A percentile compares a stretch with the other conserved stretches of the same genome.
Conservation (phyloP, 164 flowering plant species). For the Saururus chinensis region DNA sequence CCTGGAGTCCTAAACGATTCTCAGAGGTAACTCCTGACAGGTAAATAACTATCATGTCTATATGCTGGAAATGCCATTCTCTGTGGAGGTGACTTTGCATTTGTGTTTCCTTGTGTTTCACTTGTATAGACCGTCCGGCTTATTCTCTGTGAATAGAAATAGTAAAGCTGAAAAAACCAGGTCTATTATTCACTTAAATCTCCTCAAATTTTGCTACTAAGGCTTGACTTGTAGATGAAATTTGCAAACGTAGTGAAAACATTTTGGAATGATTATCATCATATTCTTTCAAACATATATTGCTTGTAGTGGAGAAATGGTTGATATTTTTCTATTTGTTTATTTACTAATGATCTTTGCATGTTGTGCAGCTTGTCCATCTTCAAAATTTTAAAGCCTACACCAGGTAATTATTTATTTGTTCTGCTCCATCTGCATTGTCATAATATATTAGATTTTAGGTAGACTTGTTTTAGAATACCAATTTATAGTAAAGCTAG, state of each 20-base stretch:
- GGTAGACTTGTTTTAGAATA: background rate
- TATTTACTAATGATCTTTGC: constrained; percentile 2
- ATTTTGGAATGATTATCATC: too few relatives aligned
- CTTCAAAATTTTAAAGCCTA: constrained; percentile 62
- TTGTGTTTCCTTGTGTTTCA: too few relatives aligned
- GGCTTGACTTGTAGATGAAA: too few relatives aligned
- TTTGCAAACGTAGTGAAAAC: too few relatives aligned
- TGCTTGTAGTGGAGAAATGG: too few relatives aligned
- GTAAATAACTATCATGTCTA: constrained; percentile 13
- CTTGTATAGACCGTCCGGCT: too few relatives aligned
- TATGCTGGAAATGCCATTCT: background rate
- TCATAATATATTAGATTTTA: background rate
- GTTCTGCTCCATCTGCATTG: too few relatives aligned
- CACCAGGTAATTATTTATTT: constrained; percentile 50
- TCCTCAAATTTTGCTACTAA: too few relatives aligned
- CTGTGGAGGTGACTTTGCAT: too few relatives aligned
- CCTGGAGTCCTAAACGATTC: constrained; percentile 76
- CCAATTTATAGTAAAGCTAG: background rate
- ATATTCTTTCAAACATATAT: background rate
- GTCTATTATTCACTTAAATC: background rate
- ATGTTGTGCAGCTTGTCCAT: constrained; percentile 61
- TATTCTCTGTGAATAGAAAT: too few relatives aligned
- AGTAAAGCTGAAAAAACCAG: too few relatives aligned
- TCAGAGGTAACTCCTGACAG: constrained; percentile 68
- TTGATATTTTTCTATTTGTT: background rate